phyloP scores from a whole-genome alignment of 768 basidiomycete species.

The Tulasnella sp. region DNA sequence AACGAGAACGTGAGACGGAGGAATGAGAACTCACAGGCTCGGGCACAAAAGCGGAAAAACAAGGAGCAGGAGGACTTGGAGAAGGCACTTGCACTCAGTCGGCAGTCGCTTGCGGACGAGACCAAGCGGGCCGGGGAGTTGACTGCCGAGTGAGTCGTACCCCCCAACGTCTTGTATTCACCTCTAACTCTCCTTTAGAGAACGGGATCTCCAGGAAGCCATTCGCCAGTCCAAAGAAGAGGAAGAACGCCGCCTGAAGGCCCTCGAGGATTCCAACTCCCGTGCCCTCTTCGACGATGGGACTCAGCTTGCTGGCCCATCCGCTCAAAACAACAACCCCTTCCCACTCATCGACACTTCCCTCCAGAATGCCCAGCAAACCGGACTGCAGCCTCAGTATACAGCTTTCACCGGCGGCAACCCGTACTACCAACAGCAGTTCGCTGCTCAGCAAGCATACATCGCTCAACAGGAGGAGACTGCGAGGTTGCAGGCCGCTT shows the following conservation, averaged over 20 bases:
- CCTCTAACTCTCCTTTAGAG: slow-evolving; percentile 37
- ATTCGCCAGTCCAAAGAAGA: slow-evolving; percentile 87
- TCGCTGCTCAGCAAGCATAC: slow-evolving; percentile 32
- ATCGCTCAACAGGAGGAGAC: neutral
- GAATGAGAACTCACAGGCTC: slow-evolving; percentile 35
- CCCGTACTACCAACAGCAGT: slow-evolving; percentile 59
- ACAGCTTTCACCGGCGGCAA: slow-evolving; percentile 62
- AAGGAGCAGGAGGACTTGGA: slow-evolving; percentile 78
- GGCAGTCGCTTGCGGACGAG: slow-evolving; percentile 66
- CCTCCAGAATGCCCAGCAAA: slow-evolving; percentile 63
- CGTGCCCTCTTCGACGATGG: slow-evolving; percentile 81
- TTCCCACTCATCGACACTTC: slow-evolving; percentile 61
- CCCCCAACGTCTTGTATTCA: neutral
- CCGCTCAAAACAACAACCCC: slow-evolving; percentile 45
- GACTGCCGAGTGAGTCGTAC: slow-evolving; percentile 49
- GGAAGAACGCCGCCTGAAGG: slow-evolving; percentile 68
- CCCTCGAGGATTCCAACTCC: slow-evolving; percentile 70
- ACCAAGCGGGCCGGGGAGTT: slow-evolving; percentile 46
- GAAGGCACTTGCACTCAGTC: slow-evolving; percentile 87
- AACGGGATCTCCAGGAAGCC: slow-evolving; percentile 79
- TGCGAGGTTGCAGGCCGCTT: neutral
- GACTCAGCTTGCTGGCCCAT: slow-evolving; percentile 48
- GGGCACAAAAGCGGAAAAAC: slow-evolving; percentile 36
- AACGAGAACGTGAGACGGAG: slow-evolving; percentile 50
- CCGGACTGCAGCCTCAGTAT: slow-evolving; percentile 74